Conservation (phyloP, 2,329 filamentous ascomycete genomes). For the Penicillium sp. region DNA sequence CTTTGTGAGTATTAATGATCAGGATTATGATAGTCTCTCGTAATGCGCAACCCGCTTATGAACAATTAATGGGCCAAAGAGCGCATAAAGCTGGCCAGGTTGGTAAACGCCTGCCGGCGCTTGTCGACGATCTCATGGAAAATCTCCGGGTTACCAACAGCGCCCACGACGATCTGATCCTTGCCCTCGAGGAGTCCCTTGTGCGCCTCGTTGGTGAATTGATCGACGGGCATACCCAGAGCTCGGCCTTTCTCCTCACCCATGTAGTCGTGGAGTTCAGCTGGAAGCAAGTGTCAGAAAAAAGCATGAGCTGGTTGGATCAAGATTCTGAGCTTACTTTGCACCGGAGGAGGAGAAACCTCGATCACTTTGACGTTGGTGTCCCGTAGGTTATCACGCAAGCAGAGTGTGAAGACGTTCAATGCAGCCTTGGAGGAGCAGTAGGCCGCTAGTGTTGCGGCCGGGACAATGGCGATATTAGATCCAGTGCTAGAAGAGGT, state of each 20-base stretch:
- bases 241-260: slow-evolving; percentile 43
- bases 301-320: not conserved
- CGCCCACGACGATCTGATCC: slow-evolving; percentile 44
- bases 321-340: slow-evolving; percentile 26
- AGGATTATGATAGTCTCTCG: too few relatives aligned
- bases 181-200: slow-evolving; percentile 42
- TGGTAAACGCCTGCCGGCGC: slow-evolving; percentile 22
- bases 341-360: slow-evolving; percentile 46
- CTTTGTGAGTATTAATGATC: too few relatives aligned
- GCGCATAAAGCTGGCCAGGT: not conserved
- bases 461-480: slow-evolving; percentile 49
- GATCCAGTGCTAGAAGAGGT: slow-evolving; percentile 42
- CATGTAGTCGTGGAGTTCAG: slow-evolving; percentile 52
- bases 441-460: slow-evolving; percentile 50
- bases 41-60: too few relatives aligned
- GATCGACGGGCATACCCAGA: slow-evolving; percentile 50
- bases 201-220: slow-evolving; percentile 50
- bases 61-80: not conserved
- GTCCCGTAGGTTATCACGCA: slow-evolving; percentile 44
- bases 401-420: slow-evolving; percentile 47
- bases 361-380: slow-evolving; percentile 47
- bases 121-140: slow-evolving; percentile 36
- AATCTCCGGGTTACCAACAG: slow-evolving; percentile 25
- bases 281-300: slow-evolving; percentile 21
- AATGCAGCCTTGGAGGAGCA: slow-evolving; percentile 55